Evolutionary conservation across 176 grass and related monocot species (phyloP).

Genomic region (Leersia perrieri): DNA sequence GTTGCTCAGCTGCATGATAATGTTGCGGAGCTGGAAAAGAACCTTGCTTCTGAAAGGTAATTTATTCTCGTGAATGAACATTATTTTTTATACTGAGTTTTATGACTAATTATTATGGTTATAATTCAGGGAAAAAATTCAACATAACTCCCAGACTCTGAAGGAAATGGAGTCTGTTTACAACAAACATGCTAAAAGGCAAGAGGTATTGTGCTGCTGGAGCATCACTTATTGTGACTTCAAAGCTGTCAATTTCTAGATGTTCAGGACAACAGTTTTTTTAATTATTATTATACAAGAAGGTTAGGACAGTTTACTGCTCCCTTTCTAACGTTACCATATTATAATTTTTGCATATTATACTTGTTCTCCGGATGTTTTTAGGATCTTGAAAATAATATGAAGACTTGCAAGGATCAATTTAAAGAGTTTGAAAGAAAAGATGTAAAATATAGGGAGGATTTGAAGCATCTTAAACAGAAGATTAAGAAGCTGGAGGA

Average conservation of each 20-base stretch:
- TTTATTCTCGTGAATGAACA: conserved; percentile 17
- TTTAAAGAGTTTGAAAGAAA: conserved; percentile 91
- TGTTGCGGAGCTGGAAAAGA: conserved; percentile 60
- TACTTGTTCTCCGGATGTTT: conserved; percentile 29
- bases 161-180: conserved; percentile 69
- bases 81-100: background rate
- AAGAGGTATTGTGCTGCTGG: conserved; percentile 65
- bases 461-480: conserved; percentile 88
- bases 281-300: background rate
- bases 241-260: conserved; percentile 17
- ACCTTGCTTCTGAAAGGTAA: conserved; percentile 65
- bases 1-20: conserved; percentile 59
- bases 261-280: background rate
- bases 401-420: conserved; percentile 85
- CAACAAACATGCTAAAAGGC: conserved; percentile 74
- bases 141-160: conserved; percentile 55
- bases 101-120: conserved; percentile 24
- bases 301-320: background rate
- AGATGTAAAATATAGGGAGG: conserved; percentile 83
- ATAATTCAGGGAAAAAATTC: conserved; percentile 69
- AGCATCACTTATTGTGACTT: background rate
- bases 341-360: background rate
- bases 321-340: background rate
- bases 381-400: conserved; percentile 77
- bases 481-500: conserved; percentile 88